These are phyloP conservation scores for Chlamydomonas sp. DNA, from an alignment of 139 green algal genomes.

Conservation along the genomic window DNA sequence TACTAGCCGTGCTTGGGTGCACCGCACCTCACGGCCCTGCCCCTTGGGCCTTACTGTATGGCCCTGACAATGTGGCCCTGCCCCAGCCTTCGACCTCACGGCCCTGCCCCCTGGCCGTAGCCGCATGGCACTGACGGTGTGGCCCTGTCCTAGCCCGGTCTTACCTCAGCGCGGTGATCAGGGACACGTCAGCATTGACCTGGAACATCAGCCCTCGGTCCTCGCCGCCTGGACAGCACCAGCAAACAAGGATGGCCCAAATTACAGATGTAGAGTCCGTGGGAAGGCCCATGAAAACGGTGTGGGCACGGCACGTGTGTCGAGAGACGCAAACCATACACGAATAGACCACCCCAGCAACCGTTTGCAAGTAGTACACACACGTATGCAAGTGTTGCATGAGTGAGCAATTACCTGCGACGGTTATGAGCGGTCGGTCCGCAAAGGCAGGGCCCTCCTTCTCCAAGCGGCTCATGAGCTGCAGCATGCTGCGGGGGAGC, in stretches of 20 bases:
- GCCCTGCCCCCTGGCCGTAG: neutral
- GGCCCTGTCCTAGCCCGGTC: neutral
- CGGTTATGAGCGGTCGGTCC: slow-evolving; percentile 68
- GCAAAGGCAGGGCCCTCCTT: slow-evolving; percentile 67
- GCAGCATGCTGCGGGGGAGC: slow-evolving; percentile 78
- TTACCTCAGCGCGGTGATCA: slow-evolving; percentile 69
- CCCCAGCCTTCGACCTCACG: too few relatives aligned
- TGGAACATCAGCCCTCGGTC: slow-evolving; percentile 77
- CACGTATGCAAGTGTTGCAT: neutral
- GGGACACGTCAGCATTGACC: slow-evolving; percentile 51
- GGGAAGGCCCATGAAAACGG: neutral
- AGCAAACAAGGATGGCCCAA: neutral
- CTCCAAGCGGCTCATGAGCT: slow-evolving; percentile 83
- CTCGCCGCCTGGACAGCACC: slow-evolving; percentile 57
- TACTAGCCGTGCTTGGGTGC: too few relatives aligned
- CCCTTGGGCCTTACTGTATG: too few relatives aligned
- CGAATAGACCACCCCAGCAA: too few relatives aligned
- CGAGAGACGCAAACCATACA: neutral
- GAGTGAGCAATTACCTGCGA: slow-evolving; percentile 48
- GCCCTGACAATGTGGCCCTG: too few relatives aligned
- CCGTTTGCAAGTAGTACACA: neutral
- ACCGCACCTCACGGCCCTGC: too few relatives aligned
- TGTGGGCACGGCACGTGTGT: neutral
- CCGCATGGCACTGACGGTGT: too few relatives aligned
- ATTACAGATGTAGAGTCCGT: neutral